phyloP scores from a whole-genome alignment of 768 basidiomycete genomes.

The Rubroboletus pulcherrimus region DNA sequence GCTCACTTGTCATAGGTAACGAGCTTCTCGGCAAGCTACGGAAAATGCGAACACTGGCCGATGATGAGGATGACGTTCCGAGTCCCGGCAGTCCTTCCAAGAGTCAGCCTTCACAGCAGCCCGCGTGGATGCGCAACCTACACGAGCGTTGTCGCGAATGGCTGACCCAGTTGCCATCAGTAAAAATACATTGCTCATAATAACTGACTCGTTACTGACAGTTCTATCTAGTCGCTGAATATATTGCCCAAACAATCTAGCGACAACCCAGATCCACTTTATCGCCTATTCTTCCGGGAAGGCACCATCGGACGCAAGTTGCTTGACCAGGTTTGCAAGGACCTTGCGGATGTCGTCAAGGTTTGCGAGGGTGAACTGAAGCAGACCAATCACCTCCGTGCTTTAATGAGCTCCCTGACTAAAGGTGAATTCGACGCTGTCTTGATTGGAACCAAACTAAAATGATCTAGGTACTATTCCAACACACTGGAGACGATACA shows the following conservation, averaged over 20 bases:
- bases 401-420: slow-evolving; percentile 81
- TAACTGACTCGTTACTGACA: slow-evolving; percentile 9
- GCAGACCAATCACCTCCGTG: slow-evolving; percentile 95
- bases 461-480: slow-evolving; percentile 73
- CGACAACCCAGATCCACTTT: slow-evolving; percentile 80
- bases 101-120: slow-evolving; percentile 67
- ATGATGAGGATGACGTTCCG: slow-evolving; percentile 74
- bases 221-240: slow-evolving; percentile 51
- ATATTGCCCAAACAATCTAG: slow-evolving; percentile 59
- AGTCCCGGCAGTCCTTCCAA: slow-evolving; percentile 54
- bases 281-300: slow-evolving; percentile 87
- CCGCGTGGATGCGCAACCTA: slow-evolving; percentile 92
- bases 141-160: slow-evolving; percentile 82
- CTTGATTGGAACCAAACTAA: slow-evolving; percentile 6
- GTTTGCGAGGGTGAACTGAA: slow-evolving; percentile 86
- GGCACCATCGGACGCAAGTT: slow-evolving; percentile 75
- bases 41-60: slow-evolving; percentile 86
- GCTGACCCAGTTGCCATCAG: slow-evolving; percentile 72
- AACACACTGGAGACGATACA: slow-evolving; percentile 84
- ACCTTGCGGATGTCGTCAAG: slow-evolving; percentile 75
- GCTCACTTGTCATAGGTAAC: slow-evolving; percentile 50
- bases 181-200: slow-evolving; percentile 33
- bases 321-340: slow-evolving; percentile 72
- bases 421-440: slow-evolving; percentile 57
- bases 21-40: slow-evolving; percentile 81